Percentiles rank a stretch among this genome's conserved stretches.
Conservation (phyloP, 371 early-diverging fungal species). For the Umbelopsis sp. region DNA sequence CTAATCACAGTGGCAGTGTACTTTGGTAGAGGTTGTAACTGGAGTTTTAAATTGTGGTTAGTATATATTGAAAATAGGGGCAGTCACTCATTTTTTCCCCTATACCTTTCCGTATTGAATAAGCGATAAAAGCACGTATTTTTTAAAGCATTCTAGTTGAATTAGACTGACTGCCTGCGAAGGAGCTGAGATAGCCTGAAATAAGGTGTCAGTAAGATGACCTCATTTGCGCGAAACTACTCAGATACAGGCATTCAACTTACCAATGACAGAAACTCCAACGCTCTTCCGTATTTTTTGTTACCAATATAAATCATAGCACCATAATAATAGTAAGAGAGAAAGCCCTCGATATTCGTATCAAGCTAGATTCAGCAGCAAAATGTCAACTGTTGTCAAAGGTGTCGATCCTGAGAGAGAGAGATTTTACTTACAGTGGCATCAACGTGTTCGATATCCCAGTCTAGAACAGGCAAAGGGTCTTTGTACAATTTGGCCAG, state of each 20-base stretch:
- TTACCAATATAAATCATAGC: slow-evolving; percentile 73
- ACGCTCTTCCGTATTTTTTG: slow-evolving; percentile 67
- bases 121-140: slow-evolving; percentile 65
- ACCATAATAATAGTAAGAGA: slow-evolving; percentile 83
- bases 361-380: slow-evolving; percentile 28
- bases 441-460: slow-evolving; percentile 63
- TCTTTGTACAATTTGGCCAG: slow-evolving; percentile 63
- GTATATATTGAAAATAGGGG: neutral
- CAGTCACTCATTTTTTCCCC: no score
- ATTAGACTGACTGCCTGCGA: slow-evolving; percentile 68
- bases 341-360: slow-evolving; percentile 56
- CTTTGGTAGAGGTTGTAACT: slow-evolving; percentile 60
- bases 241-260: neutral
- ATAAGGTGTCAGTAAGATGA: neutral
- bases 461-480: slow-evolving; percentile 59
- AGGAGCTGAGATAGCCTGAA: slow-evolving; percentile 65
- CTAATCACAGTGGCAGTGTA: slow-evolving; percentile 59
- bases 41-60: neutral
- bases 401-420: neutral
- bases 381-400: neutral
- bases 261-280: slow-evolving; percentile 65
- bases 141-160: slow-evolving; percentile 79
- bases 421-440: slow-evolving; percentile 38
- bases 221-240: no score
- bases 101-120: slow-evolving; percentile 61